These are phyloP conservation scores for Nakaseomyces bracarensis DNA, from an alignment of 1,139 yeast genomes.

Conservation along the genomic window DNA sequence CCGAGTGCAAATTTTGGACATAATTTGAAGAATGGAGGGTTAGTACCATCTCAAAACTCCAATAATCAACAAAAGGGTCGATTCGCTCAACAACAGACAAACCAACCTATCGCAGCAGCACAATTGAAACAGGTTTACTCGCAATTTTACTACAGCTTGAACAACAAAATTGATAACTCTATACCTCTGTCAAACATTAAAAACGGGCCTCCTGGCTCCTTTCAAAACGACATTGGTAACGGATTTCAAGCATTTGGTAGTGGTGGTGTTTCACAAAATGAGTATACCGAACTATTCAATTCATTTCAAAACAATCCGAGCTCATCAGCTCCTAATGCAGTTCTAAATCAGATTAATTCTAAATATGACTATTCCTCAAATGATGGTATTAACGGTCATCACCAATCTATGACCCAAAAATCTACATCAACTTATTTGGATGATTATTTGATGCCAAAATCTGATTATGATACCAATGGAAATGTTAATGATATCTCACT, in stretches of 20 bases:
- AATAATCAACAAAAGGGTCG: constrained; percentile 9
- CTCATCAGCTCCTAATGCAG: background rate
- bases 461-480: background rate
- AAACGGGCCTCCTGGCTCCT: background rate
- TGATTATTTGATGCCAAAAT: background rate
- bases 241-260: background rate
- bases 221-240: background rate
- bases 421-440: background rate
- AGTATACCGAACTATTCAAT: background rate
- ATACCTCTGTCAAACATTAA: background rate
- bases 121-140: constrained; percentile 25
- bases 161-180: background rate
- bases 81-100: constrained; percentile 5
- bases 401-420: too few species aligned
- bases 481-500: background rate
- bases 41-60: background rate
- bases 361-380: background rate
- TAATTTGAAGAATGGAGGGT: background rate
- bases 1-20: background rate
- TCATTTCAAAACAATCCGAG: background rate
- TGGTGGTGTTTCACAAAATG: background rate
- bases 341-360: background rate
- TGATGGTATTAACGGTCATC: background rate
- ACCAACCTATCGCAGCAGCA: constrained; percentile 13
- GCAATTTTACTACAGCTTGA: constrained; percentile 19